Evolutionary conservation across 345 rosid species (phyloP).

Genomic region (Clarkia xantiana): DNA sequence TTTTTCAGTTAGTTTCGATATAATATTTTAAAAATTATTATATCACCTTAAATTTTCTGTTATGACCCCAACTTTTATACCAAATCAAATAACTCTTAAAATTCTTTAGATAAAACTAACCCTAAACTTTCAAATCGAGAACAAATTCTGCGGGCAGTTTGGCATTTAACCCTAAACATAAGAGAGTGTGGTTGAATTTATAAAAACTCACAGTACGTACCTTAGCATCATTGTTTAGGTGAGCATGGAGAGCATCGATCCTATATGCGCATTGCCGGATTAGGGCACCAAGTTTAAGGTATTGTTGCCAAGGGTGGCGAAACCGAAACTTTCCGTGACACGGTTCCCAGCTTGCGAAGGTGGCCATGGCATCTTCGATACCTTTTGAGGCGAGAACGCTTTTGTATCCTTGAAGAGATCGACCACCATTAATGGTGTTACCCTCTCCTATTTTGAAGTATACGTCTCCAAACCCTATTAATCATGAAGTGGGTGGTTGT

Average conservation of each 20-base stretch:
- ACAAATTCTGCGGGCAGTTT: too few species aligned
- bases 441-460: slow-evolving; percentile 4
- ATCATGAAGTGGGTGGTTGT: slow-evolving; percentile 10
- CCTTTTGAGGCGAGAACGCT: slow-evolving; percentile 18
- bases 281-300: slow-evolving; percentile 21
- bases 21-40: too few species aligned
- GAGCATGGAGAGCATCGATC: slow-evolving; percentile 24
- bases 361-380: slow-evolving; percentile 26
- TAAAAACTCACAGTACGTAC: slow-evolving; percentile 1
- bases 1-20: too few species aligned
- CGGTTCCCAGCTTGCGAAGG: slow-evolving; percentile 40
- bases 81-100: too few species aligned
- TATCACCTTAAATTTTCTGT: too few species aligned
- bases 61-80: too few species aligned
- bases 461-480: slow-evolving; percentile 15
- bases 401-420: slow-evolving; percentile 15
- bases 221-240: slow-evolving; percentile 9
- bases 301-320: slow-evolving; percentile 32
- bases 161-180: too few species aligned
- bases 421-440: slow-evolving; percentile 2
- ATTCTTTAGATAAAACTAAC: too few species aligned
- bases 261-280: slow-evolving; percentile 24
- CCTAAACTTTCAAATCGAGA: too few species aligned
- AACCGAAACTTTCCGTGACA: slow-evolving; percentile 28
- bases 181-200: too few species aligned